Percentiles rank a stretch among this genome's conserved stretches.
phyloP scores from a whole-genome alignment of 2,329 filamentous ascomycete genomes.

The Apiospora rasikravindrae region DNA sequence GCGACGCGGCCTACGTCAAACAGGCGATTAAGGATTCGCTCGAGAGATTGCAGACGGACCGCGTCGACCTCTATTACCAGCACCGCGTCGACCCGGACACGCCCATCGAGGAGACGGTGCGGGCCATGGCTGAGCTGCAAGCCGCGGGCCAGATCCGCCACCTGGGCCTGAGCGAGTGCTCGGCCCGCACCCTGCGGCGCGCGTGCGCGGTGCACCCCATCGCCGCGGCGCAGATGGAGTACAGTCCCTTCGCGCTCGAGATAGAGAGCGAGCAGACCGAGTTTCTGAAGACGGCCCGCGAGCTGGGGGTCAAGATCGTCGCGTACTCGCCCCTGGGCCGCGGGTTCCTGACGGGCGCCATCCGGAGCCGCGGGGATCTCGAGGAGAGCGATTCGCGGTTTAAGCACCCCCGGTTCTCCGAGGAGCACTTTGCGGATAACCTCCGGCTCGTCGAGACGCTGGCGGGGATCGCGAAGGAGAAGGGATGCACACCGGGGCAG shows the following conservation, averaged over 20 bases:
- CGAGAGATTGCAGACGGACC: slow-evolving; percentile 51
- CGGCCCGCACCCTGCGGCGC: slow-evolving; percentile 51
- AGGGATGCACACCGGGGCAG: slow-evolving; percentile 53
- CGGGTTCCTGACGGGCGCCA: slow-evolving; percentile 31
- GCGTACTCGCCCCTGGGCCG: slow-evolving; percentile 53
- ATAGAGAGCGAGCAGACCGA: slow-evolving; percentile 58
- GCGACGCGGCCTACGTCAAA: slow-evolving; percentile 34
- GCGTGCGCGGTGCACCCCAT: slow-evolving; percentile 54
- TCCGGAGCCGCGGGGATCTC: slow-evolving; percentile 51
- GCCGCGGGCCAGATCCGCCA: slow-evolving; percentile 57
- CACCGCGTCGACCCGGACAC: slow-evolving; percentile 53
- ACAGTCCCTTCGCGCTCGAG: slow-evolving; percentile 57
- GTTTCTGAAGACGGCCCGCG: slow-evolving; percentile 55
- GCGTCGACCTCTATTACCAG: slow-evolving; percentile 60
- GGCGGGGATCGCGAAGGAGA: slow-evolving; percentile 34
- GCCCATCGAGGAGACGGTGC: slow-evolving; percentile 53
- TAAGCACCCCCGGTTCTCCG: slow-evolving; percentile 47
- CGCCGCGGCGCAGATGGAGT: slow-evolving; percentile 57
- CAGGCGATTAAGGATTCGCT: slow-evolving; percentile 43
- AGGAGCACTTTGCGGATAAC: slow-evolving; percentile 58
- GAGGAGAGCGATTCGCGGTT: slow-evolving; percentile 45
- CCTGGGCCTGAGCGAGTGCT: slow-evolving; percentile 54
- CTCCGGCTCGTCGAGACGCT: slow-evolving; percentile 38
- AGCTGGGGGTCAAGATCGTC: slow-evolving; percentile 59
- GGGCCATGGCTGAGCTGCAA: slow-evolving; percentile 53